These are phyloP conservation scores for Saccharum officinarum DNA, from an alignment of 176 grass and related monocot genomes.

Conservation along the genomic window DNA sequence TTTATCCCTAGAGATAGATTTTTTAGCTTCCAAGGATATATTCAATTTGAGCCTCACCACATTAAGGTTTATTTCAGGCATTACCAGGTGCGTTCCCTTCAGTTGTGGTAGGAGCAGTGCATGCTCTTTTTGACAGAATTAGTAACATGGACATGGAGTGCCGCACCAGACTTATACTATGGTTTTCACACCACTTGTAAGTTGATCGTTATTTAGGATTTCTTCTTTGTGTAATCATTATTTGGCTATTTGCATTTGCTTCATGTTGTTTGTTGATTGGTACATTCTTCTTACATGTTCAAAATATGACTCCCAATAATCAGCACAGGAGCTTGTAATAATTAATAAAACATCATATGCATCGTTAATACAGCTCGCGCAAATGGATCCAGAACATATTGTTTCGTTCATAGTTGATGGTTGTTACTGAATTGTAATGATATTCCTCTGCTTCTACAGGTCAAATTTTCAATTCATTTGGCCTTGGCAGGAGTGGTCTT, in stretches of 20 bases:
- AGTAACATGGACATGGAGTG: conserved; percentile 94
- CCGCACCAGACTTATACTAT: conserved; percentile 91
- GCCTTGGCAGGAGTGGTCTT: conserved; percentile 96
- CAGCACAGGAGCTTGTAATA: background rate
- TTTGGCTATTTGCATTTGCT: background rate
- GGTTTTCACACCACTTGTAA: conserved; percentile 99
- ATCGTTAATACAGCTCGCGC: conserved; percentile 1
- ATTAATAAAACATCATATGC: background rate
- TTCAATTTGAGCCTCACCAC: conserved; percentile 29
- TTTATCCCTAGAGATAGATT: background rate
- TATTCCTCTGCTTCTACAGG: conserved; percentile 43
- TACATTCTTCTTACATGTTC: conserved; percentile 28
- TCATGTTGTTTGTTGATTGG: conserved; percentile 15
- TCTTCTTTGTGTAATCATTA: background rate
- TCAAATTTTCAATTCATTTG: conserved; percentile 98
- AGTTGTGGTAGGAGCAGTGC: conserved; percentile 95
- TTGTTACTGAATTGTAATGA: conserved; percentile 17
- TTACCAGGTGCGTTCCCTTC: conserved; percentile 94
- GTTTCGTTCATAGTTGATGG: background rate
- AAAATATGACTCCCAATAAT: background rate
- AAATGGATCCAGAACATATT: background rate
- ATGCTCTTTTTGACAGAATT: conserved; percentile 97
- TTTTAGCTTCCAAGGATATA: background rate
- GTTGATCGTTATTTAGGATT: conserved; percentile 34
- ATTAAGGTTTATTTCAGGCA: conserved; percentile 63